Conservation (phyloP, 2,329 filamentous ascomycete genomes). For the Botryosphaeria dothidea region DNA sequence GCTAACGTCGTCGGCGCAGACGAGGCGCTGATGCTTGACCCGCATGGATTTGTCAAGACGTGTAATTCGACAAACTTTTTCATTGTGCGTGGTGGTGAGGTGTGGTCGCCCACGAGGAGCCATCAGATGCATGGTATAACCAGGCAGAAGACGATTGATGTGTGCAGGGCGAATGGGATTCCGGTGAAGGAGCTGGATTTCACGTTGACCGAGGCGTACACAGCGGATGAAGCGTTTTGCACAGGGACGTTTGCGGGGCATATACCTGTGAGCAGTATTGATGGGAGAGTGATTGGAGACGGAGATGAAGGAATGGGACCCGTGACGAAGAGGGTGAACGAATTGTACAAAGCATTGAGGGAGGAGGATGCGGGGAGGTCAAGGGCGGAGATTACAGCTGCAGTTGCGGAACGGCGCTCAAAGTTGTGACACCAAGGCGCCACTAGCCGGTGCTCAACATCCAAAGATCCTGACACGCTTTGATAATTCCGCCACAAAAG, state of each 20-base stretch:
- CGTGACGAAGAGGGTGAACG: background rate
- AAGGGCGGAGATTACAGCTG: background rate
- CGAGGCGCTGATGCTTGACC: background rate
- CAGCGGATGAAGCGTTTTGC: conserved; percentile 34
- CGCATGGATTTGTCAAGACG: conserved; percentile 24
- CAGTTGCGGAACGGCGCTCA: background rate
- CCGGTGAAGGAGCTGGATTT: conserved; percentile 31
- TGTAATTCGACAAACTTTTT: conserved; percentile 39
- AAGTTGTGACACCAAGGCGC: background rate
- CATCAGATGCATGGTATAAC: conserved; percentile 37
- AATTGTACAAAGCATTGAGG: background rate
- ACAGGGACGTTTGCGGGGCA: conserved; percentile 31
- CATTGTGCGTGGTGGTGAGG: conserved; percentile 33
- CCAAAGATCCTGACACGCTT: no score
- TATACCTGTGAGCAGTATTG: background rate
- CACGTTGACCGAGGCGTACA: conserved; percentile 32
- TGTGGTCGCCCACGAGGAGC: conserved; percentile 35
- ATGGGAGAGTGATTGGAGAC: background rate
- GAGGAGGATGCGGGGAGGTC: background rate
- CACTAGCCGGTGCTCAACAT: no score
- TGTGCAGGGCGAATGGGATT: conserved; percentile 30
- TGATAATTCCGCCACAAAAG: no score
- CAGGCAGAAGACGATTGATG: conserved; percentile 33
- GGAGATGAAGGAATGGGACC: background rate
- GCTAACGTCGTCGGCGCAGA: background rate